Percentiles rank a stretch among this genome's conserved stretches.
Evolutionary conservation across 1,139 yeast genomes (phyloP).

Genomic region (Yamadazyma sp.): DNA sequence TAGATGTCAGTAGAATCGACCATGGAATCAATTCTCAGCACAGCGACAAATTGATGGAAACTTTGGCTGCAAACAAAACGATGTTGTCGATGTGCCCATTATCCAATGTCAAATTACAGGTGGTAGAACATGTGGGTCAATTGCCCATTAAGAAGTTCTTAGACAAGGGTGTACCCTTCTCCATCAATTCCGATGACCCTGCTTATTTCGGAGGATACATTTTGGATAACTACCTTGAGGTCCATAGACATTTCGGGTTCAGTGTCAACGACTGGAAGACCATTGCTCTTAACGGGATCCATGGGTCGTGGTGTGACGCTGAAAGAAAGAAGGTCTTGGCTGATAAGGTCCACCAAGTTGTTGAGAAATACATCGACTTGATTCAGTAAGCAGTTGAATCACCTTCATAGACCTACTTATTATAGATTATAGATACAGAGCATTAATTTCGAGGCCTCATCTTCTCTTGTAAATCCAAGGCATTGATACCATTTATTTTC

Average conservation of each 20-base stretch:
- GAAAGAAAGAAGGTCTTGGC: slow-evolving; percentile 50
- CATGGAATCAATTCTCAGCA: slow-evolving; percentile 72
- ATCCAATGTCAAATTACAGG: slow-evolving; percentile 72
- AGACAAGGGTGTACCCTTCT: slow-evolving; percentile 65
- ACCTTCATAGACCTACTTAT: background rate
- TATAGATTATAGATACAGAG: background rate
- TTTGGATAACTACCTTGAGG: slow-evolving; percentile 67
- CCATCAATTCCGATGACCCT: slow-evolving; percentile 82
- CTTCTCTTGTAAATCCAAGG: slow-evolving; percentile 73
- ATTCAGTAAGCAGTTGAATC: background rate
- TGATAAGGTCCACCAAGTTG: slow-evolving; percentile 45
- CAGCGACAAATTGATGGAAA: slow-evolving; percentile 49
- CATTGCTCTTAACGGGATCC: slow-evolving; percentile 59
- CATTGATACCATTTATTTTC: slow-evolving; percentile 86
- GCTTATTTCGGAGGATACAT: slow-evolving; percentile 85
- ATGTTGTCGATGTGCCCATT: slow-evolving; percentile 74
- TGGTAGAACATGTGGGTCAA: slow-evolving; percentile 64
- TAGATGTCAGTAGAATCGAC: slow-evolving; percentile 69
- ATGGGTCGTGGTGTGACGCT: slow-evolving; percentile 69
- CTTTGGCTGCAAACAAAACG: slow-evolving; percentile 53
- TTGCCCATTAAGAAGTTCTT: slow-evolving; percentile 63
- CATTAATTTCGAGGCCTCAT: background rate
- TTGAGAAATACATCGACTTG: slow-evolving; percentile 34
- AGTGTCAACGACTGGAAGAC: slow-evolving; percentile 54
- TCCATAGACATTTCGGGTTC: slow-evolving; percentile 65